Percentiles rank a stretch among this genome's conserved stretches.
phyloP scores from a whole-genome alignment of 2,329 filamentous ascomycete species.

The Pyricularia grisea region DNA sequence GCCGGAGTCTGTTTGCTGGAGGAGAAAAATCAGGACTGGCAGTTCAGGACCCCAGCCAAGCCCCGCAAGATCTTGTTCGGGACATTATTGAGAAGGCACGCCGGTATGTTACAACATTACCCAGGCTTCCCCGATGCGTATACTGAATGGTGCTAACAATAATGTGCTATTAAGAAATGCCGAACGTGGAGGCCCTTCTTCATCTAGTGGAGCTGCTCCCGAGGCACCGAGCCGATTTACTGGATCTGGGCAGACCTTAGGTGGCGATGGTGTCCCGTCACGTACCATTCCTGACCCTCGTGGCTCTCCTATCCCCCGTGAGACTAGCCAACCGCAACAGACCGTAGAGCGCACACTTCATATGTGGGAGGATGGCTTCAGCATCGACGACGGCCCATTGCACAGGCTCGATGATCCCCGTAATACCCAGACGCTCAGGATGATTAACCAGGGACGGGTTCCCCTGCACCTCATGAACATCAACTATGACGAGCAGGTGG shows the following conservation, averaged over 20 bases:
- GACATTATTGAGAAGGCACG: constrained; percentile 57
- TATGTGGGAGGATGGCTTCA: constrained; percentile 78
- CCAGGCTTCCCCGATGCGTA: not conserved
- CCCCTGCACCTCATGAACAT: constrained; percentile 74
- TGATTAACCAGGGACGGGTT: constrained; percentile 68
- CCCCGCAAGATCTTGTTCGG: constrained; percentile 47
- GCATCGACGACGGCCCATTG: constrained; percentile 71
- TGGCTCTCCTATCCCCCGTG: constrained; percentile 16
- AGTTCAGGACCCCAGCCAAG: constrained; percentile 51
- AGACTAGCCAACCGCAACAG: constrained; percentile 28
- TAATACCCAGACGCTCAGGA: constrained; percentile 60
- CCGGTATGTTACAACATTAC: constrained; percentile 33
- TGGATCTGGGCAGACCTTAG: constrained; percentile 66
- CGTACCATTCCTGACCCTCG: constrained; percentile 55
- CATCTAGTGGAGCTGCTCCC: not conserved
- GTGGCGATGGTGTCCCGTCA: constrained; percentile 67
- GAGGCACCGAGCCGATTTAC: constrained; percentile 34
- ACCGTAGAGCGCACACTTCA: constrained; percentile 55
- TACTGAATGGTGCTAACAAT: not conserved
- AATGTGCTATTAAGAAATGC: constrained; percentile 37
- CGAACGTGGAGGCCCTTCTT: constrained; percentile 35
- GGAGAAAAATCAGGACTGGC: constrained; percentile 74
- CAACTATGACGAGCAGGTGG: constrained; percentile 61
- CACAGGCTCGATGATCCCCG: constrained; percentile 70
- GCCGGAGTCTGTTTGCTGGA: constrained; percentile 69